Base-by-base conservation (phyloP, 1,284 basidiomycete species). In the Chalciporus piperatoides region DNA sequence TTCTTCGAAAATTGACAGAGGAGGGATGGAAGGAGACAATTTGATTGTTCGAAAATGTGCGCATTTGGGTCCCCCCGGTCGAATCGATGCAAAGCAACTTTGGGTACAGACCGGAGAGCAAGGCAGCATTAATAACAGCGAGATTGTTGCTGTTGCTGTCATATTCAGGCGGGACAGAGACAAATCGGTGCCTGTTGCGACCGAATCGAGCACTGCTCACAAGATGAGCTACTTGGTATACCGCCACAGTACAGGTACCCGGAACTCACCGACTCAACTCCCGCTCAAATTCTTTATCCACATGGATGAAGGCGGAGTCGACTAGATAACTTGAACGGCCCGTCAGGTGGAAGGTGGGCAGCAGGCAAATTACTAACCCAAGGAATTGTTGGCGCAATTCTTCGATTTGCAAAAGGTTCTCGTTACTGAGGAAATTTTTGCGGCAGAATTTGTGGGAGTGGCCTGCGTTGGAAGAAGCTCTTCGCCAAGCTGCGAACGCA, bases 391-490 rank as follows among this genome's bases (percentile, higher is more conserved):
- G 93, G 6, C 96, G 84, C 25, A 99, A 77, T 64, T 99, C 97
- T 66, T 99, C 97, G 42, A 99, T 97, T 67, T 97, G 93, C 67
- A 93, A 85, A 49, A 99, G 71, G 61, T 93, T 97, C 83, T 91
- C 89, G 58, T 92, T 84, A 57, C 92, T 96, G 32, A 98, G 74
- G 64, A 84, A 97, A 68, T 90, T 91, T 45, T 76, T 75, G 57
- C 84, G 79, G 71, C 95, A 97, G 64, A 94, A 96, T 44, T 84
- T 83, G 42, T 82, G 74, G 28, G 83, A 81, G 57, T 76, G 76
- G 46, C 68, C 71, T 12, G 75, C 68, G 59, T 90, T 92, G 8
- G 77, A 75, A 17, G 80, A 87, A n/a, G 86, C 87, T 51, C 81
- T 77, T 15, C 93, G 78, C 94, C 96, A 99, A 53, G 82, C 86